Conservation (phyloP, 371 early-diverging fungal genomes). For the Apophysomyces ossiformis region DNA sequence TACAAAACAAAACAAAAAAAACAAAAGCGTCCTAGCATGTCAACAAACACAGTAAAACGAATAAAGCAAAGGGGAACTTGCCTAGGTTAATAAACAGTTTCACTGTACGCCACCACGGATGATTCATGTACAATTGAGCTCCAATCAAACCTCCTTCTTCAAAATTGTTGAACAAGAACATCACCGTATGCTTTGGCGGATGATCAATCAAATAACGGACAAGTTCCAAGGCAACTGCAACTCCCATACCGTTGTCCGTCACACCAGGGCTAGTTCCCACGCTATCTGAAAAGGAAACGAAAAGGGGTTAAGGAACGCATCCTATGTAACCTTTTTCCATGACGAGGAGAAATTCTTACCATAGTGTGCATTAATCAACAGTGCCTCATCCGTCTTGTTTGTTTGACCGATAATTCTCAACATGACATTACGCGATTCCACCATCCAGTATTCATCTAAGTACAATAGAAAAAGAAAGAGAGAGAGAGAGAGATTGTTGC, state of each 20-base stretch:
- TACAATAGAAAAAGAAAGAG: too few relatives aligned
- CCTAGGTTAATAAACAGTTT: slow-evolving; percentile 80
- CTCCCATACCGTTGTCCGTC: slow-evolving; percentile 82
- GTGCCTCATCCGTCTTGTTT: slow-evolving; percentile 33
- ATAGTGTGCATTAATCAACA: slow-evolving; percentile 56
- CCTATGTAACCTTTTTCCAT: too few relatives aligned
- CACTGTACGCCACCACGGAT: slow-evolving; percentile 74
- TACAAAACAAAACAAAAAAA: background rate
- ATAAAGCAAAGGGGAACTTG: slow-evolving; percentile 12
- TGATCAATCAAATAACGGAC: slow-evolving; percentile 61
- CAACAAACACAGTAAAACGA: slow-evolving; percentile 61
- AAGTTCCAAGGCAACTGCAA: slow-evolving; percentile 72
- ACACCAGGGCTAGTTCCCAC: slow-evolving; percentile 78
- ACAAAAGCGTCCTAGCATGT: slow-evolving; percentile 47
- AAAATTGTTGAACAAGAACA: slow-evolving; percentile 85
- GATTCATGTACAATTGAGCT: slow-evolving; percentile 67
- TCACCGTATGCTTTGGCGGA: slow-evolving; percentile 59
- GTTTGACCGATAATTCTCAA: slow-evolving; percentile 49
- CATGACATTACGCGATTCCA: slow-evolving; percentile 56
- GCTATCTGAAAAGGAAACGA: slow-evolving; percentile 49
- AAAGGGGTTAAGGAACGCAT: background rate
- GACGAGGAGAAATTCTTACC: slow-evolving; percentile 36
- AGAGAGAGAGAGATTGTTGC: background rate
- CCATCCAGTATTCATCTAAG: slow-evolving; percentile 49
- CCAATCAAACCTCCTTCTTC: slow-evolving; percentile 84